Evolutionary conservation across 2,329 filamentous ascomycete genomes (phyloP).

Genomic region (Cercospora citrullina): DNA sequence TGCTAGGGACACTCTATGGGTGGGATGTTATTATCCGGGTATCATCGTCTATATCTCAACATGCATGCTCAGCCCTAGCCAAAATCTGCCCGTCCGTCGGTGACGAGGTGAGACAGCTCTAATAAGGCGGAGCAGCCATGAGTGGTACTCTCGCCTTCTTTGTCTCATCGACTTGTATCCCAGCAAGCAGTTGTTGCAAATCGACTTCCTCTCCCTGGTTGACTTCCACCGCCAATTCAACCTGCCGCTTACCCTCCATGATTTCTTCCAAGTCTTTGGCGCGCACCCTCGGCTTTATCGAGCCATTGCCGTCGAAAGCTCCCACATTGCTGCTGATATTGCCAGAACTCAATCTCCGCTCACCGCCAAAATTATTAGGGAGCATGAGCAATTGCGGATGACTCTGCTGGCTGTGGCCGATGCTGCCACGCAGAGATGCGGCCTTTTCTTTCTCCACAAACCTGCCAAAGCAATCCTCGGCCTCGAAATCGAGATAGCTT

Average conservation of each 20-base stretch:
- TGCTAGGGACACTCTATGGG: not conserved
- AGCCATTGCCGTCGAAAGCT: constrained; percentile 3
- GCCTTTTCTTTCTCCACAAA: constrained; percentile 27
- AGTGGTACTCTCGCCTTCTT: constrained; percentile 14
- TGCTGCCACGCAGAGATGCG: constrained; percentile 26
- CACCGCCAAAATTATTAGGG: constrained; percentile 25
- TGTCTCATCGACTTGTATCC: constrained; percentile 17
- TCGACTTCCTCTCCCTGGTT: constrained; percentile 6
- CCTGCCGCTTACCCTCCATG: constrained; percentile 25
- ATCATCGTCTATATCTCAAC: not conserved
- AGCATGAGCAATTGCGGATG: constrained; percentile 30
- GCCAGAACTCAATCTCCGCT: constrained; percentile 25
- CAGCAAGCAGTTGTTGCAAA: constrained; percentile 17
- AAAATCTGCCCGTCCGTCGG: not conserved
- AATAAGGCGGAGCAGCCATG: constrained; percentile 24
- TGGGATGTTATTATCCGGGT: not conserved
- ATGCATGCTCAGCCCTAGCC: not conserved
- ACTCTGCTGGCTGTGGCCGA: constrained; percentile 27
- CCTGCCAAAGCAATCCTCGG: constrained; percentile 28
- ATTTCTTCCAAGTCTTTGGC: constrained; percentile 29
- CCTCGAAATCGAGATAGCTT: constrained; percentile 31
- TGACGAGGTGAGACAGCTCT: not conserved
- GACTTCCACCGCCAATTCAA: constrained; percentile 14
- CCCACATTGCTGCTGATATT: constrained; percentile 22
- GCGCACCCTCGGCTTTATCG: constrained; percentile 18